These are phyloP conservation scores for Cyberlindnera misumaiensis DNA, from an alignment of 805 yeast species.

Conservation along the genomic window DNA sequence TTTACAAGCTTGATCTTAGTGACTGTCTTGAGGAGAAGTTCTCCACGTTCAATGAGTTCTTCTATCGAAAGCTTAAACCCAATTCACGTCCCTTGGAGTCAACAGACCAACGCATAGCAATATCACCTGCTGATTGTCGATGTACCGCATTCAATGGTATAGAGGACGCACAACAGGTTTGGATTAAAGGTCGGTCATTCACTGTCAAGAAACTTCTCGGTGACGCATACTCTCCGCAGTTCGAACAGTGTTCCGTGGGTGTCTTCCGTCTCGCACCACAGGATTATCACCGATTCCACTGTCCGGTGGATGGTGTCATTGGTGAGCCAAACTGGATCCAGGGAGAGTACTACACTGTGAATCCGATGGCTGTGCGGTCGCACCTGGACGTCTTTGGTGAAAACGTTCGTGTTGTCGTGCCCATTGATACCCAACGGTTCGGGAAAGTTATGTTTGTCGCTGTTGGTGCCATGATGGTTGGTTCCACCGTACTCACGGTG, in stretches of 20 bases:
- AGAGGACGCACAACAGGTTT: conserved; percentile 56
- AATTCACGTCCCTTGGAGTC: conserved; percentile 66
- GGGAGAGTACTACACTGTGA: conserved; percentile 93
- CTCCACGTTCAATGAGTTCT: conserved; percentile 80
- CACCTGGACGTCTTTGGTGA: conserved; percentile 89
- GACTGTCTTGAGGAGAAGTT: conserved; percentile 59
- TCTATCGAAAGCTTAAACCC: conserved; percentile 69
- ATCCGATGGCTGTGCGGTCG: conserved; percentile 94
- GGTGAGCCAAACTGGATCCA: conserved; percentile 62
- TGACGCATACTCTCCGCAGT: conserved; percentile 31
- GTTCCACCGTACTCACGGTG: conserved; percentile 72
- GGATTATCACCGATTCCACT: conserved; percentile 91
- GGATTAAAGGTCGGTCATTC: conserved; percentile 87
- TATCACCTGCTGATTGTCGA: conserved; percentile 77
- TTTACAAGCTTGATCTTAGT: conserved; percentile 69
- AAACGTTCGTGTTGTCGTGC: conserved; percentile 71
- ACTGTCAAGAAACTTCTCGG: conserved; percentile 56
- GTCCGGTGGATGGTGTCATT: conserved; percentile 72
- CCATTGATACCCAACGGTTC: conserved; percentile 68
- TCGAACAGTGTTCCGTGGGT: conserved; percentile 48
- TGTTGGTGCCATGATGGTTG: conserved; percentile 99
- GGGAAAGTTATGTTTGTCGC: conserved; percentile 74
- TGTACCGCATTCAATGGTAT: conserved; percentile 62
- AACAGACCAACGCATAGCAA: conserved; percentile 7
- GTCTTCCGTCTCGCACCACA: conserved; percentile 93